Base-by-base conservation (phyloP, 306 rosid genomes). In the Boehmeria nivea region DNA sequence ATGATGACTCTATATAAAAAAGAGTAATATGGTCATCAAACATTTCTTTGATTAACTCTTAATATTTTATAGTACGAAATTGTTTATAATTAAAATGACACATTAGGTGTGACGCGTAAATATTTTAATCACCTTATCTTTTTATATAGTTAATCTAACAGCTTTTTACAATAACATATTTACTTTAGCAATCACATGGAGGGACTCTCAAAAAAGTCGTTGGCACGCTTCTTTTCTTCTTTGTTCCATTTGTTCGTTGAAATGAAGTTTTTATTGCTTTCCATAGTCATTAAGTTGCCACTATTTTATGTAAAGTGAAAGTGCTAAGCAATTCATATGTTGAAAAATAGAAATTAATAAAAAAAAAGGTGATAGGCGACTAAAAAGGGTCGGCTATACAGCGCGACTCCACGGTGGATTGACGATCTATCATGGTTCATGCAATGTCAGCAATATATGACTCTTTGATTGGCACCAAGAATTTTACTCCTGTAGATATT, bases 311-410 rank as follows among this genome's bases (percentile, higher is more conserved):
- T 21, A 13, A 22, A 5, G 33, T 22, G 15, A 61, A 61, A 68
- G 73, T 43, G 68, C 46, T 14, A 66, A 2, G 52, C 20, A 31
- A 31, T 31, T 31, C 8, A 31, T 31, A 16, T 16, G 8, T 42
- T 5, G 18, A n/a, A 42, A 42, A 46, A 18, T 18, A 46, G 4
- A 8, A 3, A 46, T 6, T 4, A 8, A 9, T 6, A 18, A 23
- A 12, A 4, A 4, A 21, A 20, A 62, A 66, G 51, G 79, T 47
- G 71, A 46, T 24, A 68, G 4, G 53, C 18, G 75, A 74, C 75
- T 64, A 74, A 68, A 59, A n/a, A 10, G 64, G 43, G 79, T 67
- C 75, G 79, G 79, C 79, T 56, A 33, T 8, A 39, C 66, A 66
- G 57, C 57, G 47, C 57, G 17, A 24, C 1, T 49, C 57, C 38